phyloP scores from a whole-genome alignment of 495 filamentous ascomycete genomes.

The Friedmanniomyces simplex region DNA sequence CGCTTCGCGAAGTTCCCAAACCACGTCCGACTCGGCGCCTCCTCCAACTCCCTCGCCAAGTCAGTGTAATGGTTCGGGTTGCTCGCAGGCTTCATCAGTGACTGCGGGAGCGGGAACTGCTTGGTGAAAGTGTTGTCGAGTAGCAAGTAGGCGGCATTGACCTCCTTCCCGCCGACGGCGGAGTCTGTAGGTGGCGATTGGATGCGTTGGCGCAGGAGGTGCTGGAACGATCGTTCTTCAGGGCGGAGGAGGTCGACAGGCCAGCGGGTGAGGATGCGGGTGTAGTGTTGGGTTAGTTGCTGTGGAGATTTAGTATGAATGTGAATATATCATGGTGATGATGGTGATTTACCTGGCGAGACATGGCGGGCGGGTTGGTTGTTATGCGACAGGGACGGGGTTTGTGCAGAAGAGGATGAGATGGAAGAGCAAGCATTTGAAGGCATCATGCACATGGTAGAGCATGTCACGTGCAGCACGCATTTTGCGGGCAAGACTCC shows the following conservation, averaged over 20 bases:
- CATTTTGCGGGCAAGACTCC: not conserved
- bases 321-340: not conserved
- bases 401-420: not conserved
- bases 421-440: not conserved
- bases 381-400: too few relatives aligned
- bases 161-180: slow-evolving; percentile 41
- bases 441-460: not conserved
- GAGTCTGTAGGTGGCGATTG: slow-evolving; percentile 24
- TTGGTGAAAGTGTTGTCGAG: slow-evolving; percentile 62
- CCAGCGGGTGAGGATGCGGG: slow-evolving; percentile 64
- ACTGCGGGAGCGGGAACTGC: slow-evolving; percentile 53
- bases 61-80: slow-evolving; percentile 70
- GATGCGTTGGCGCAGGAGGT: slow-evolving; percentile 54
- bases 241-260: slow-evolving; percentile 70
- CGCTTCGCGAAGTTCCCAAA: slow-evolving; percentile 20
- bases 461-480: not conserved
- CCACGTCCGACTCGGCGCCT: slow-evolving; percentile 29
- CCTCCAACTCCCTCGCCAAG: slow-evolving; percentile 45
- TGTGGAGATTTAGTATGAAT: not conserved
- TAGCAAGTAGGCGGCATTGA: slow-evolving; percentile 64
- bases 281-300: slow-evolving; percentile 42
- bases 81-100: slow-evolving; percentile 56
- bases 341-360: slow-evolving; percentile 17
- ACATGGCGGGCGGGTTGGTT: slow-evolving; percentile 11
- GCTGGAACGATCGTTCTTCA: slow-evolving; percentile 56